Evolutionary conservation across 495 filamentous ascomycete genomes (phyloP).

Genomic region (Lindgomyces ingoldianus): DNA sequence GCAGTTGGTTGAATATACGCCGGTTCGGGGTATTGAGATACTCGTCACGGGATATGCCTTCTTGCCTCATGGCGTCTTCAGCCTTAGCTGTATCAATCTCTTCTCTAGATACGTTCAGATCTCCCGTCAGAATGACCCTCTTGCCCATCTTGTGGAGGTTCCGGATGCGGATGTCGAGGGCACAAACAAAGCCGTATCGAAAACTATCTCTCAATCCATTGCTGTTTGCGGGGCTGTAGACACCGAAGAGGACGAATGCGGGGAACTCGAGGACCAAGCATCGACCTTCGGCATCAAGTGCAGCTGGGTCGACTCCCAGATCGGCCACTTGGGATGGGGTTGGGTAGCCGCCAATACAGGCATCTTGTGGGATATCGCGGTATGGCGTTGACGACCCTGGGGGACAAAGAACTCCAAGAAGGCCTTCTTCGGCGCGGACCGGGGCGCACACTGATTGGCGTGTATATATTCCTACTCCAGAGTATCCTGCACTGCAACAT

Average conservation of each 20-base stretch:
- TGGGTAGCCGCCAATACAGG: constrained; percentile 92
- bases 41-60: constrained; percentile 62
- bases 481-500: constrained; percentile 67
- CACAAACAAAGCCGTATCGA: constrained; percentile 73
- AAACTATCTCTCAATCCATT: constrained; percentile 85
- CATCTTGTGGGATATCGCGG: constrained; percentile 70
- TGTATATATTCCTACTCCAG: constrained; percentile 93
- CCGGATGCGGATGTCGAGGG: constrained; percentile 77
- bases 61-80: constrained; percentile 69
- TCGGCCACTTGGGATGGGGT: constrained; percentile 61
- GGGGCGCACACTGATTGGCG: constrained; percentile 85
- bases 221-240: constrained; percentile 85
- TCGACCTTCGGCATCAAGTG: constrained; percentile 87
- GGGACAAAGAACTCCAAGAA: constrained; percentile 77
- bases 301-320: constrained; percentile 63
- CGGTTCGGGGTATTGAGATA: constrained; percentile 75
- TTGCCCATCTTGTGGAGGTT: constrained; percentile 83
- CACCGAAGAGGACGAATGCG: constrained; percentile 87
- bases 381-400: constrained; percentile 75
- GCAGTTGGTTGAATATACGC: constrained; percentile 79
- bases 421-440: constrained; percentile 89
- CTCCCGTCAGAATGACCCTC: constrained; percentile 78
- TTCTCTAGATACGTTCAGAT: constrained; percentile 82
- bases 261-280: constrained; percentile 94
- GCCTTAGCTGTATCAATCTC: constrained; percentile 73